phyloP scores from a whole-genome alignment of 306 rosid genomes.

The Argentina anserina region DNA sequence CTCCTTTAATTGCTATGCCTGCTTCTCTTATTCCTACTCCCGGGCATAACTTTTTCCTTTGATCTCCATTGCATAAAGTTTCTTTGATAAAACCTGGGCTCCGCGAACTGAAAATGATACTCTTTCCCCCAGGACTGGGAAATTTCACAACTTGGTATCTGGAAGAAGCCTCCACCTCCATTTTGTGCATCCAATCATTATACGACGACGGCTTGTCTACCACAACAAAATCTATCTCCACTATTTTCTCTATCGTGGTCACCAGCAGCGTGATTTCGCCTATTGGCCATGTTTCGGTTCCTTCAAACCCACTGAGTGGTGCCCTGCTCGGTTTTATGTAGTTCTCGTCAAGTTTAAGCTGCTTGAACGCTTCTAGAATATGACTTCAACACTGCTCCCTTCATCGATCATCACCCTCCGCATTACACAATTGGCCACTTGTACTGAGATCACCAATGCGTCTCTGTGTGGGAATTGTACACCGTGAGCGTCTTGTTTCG shows the following conservation, averaged over 20 bases:
- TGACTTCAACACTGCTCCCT: not conserved
- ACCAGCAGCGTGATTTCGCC: not conserved
- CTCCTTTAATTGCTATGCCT: not conserved
- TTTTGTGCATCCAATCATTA: not conserved
- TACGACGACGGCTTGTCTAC: not conserved
- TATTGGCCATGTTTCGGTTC: not conserved
- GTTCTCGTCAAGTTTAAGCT: not conserved
- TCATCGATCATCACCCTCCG: no score
- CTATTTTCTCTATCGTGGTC: not conserved
- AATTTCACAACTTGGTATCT: not conserved
- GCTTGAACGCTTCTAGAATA: not conserved
- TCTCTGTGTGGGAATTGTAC: no score
- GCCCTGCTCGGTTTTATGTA: not conserved
- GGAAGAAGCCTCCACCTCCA: not conserved
- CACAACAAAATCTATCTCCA: not conserved
- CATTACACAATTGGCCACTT: no score
- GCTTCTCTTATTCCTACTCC: not conserved
- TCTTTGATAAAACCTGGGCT: not conserved
- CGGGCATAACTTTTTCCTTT: not conserved
- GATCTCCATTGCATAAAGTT: not conserved
- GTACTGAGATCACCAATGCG: no score
- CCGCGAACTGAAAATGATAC: not conserved
- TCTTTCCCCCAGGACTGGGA: not conserved
- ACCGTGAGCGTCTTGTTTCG: no score
- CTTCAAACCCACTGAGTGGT: not conserved